A percentile compares a stretch with the other conserved stretches of the same genome.
phyloP scores from a whole-genome alignment of 2,329 filamentous ascomycete genomes.

The Beauveria varroae region DNA sequence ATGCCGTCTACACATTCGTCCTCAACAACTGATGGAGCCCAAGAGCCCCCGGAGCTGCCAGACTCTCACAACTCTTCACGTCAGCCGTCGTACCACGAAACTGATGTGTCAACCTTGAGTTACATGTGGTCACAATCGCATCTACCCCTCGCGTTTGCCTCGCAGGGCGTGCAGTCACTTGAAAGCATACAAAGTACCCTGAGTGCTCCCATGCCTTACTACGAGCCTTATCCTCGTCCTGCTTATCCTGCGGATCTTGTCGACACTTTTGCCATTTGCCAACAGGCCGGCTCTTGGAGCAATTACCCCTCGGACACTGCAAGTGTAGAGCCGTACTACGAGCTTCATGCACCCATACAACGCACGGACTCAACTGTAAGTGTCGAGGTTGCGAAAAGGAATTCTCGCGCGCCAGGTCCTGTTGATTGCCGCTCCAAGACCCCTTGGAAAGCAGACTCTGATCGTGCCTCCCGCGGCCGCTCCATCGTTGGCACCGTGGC shows the following conservation, averaged over 20 bases:
- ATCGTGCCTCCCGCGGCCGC: not conserved
- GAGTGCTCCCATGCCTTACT: not conserved
- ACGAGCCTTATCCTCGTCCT: not conserved
- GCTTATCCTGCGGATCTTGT: not conserved
- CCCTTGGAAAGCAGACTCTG: not conserved
- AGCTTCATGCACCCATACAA: not conserved
- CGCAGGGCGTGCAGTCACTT: not conserved
- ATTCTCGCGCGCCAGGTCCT: not conserved
- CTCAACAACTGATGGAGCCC: not conserved
- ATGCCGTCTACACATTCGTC: conserved; percentile 6
- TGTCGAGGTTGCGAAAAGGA: not conserved
- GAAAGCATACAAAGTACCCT: not conserved
- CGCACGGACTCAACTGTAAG: not conserved
- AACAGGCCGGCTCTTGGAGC: not conserved
- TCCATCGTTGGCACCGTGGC: not conserved
- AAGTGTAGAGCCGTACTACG: not conserved
- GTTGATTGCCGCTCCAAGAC: not conserved
- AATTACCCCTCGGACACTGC: not conserved
- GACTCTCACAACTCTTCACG: conserved; percentile 4
- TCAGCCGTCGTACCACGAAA: conserved; percentile 4
- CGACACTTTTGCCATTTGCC: not conserved
- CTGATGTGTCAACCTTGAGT: not conserved
- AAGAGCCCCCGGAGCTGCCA: not conserved
- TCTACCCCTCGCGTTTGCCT: not conserved
- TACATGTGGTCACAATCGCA: not conserved